Base-by-base conservation (phyloP, 73 alveolate species). In the Urostyla sp. region DNA sequence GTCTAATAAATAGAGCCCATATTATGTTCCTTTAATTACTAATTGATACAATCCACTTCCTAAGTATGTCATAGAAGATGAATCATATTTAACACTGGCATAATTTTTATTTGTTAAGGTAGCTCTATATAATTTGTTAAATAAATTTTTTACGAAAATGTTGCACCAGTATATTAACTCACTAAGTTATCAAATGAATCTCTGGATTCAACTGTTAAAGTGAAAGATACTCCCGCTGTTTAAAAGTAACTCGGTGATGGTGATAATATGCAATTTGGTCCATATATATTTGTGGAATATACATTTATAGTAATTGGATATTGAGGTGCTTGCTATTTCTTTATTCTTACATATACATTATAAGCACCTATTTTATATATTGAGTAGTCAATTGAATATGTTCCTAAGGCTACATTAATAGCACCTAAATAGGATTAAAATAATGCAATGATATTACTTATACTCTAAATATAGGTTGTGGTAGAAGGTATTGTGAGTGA, bases 171-270 rank as follows among this genome's bases (percentile, higher is more conserved):
- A n/a, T 15, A 2, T 28, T 57, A 37, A 1, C 61, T n/a, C 10
- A 63, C 79, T 7, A 63, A 20, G 23, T 63, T 63, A 40, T 43
- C 53, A 24, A 38, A 63, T 34, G 7, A 5, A 63, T 63, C 79
- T 40, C 60, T 63, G 23, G 79, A 26, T 43, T 63, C 16, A 26
- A 69, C 48, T 23, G 44, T 10, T 3, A 69, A 56, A 6, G 53
- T 69, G 23, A 69, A 69, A 1, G 67, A 38, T 21, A 69, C 40
- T 45, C 83, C 83, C 13, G 83, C 83, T n/a, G 34, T 49, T 48
- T 69, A 34, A 1, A 46, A 3, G 37, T 69, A 69, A 31, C 49
- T 37, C 21, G 83, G 44, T 20, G 67, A n/a, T 3, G 49, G 50
- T 23, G 49, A 26, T 0, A 69, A 7, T 1, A 69, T 27, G 26